phyloP scores from a whole-genome alignment of 306 rosid genomes.

The Fagus crenata region DNA sequence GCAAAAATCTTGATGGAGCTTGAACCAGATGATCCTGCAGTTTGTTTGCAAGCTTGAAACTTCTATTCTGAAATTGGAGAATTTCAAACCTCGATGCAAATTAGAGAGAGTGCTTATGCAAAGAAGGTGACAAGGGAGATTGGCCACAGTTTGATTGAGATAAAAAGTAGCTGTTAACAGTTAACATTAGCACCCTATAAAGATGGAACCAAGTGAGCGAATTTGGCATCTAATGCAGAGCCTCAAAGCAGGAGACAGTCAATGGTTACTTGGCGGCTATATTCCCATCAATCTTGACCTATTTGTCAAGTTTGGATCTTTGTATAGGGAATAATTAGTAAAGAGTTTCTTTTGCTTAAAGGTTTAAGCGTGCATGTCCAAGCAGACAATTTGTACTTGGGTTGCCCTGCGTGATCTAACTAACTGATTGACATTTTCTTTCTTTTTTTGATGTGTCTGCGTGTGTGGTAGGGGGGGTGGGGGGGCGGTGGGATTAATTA shows the following conservation, averaged over 20 bases:
- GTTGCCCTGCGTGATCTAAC: constrained; percentile 58
- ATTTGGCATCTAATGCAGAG: neutral
- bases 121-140: constrained; percentile 64
- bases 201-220: constrained; percentile 17
- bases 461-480: neutral
- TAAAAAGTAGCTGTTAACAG: constrained; percentile 28
- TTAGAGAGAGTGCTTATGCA: constrained; percentile 63
- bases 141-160: constrained; percentile 74
- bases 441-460: neutral
- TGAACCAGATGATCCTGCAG: constrained; percentile 61
- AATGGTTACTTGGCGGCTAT: neutral
- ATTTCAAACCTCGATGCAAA: constrained; percentile 50
- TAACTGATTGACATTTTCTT: constrained; percentile 35
- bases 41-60: constrained; percentile 71
- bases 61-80: constrained; percentile 75
- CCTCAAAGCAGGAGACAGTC: neutral
- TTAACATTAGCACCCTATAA: neutral
- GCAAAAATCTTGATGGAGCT: constrained; percentile 54
- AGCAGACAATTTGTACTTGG: constrained; percentile 37
- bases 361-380: constrained; percentile 42
- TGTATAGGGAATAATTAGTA: constrained; percentile 30
- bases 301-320: constrained; percentile 28
- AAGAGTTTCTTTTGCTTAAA: constrained; percentile 33
- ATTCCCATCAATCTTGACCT: constrained; percentile 23
- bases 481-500: neutral